phyloP scores from a whole-genome alignment of 331 rosid genomes.

The Quercus lobata region DNA sequence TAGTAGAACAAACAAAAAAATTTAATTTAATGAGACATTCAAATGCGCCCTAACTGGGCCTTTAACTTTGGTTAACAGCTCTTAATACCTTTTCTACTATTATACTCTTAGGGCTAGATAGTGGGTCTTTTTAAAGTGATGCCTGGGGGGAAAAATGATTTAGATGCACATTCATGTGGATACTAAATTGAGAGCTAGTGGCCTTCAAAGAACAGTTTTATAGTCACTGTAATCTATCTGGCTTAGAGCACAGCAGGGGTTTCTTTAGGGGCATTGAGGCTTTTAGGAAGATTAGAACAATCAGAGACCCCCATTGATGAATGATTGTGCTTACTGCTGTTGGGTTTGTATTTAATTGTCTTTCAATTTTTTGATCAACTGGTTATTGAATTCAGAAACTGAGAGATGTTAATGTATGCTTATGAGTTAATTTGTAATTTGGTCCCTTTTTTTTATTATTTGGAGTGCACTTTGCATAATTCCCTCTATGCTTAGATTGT shows the following conservation, averaged over 20 bases:
- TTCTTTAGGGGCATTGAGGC: background rate
- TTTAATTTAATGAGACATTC: background rate
- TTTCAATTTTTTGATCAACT: background rate
- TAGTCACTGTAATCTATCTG: background rate
- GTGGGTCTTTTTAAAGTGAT: background rate
- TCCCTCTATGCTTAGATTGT: background rate
- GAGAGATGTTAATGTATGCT: background rate
- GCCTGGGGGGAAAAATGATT: background rate
- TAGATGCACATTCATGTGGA: background rate
- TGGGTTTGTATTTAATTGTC: background rate
- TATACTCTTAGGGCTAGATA: background rate
- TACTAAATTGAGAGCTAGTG: background rate
- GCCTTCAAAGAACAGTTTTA: background rate
- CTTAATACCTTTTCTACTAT: background rate
- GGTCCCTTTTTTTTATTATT: background rate
- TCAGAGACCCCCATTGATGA: background rate
- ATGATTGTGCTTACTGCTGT: background rate
- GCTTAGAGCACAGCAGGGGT: background rate
- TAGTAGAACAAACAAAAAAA: background rate
- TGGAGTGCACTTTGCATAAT: background rate
- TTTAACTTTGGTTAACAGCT: background rate
- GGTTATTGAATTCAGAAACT: background rate
- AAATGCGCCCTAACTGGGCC: background rate
- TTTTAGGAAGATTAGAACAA: background rate
- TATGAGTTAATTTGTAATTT: background rate